These are phyloP conservation scores for Penicillium sp. DNA, from an alignment of 2,329 filamentous ascomycete genomes.

Conservation along the genomic window DNA sequence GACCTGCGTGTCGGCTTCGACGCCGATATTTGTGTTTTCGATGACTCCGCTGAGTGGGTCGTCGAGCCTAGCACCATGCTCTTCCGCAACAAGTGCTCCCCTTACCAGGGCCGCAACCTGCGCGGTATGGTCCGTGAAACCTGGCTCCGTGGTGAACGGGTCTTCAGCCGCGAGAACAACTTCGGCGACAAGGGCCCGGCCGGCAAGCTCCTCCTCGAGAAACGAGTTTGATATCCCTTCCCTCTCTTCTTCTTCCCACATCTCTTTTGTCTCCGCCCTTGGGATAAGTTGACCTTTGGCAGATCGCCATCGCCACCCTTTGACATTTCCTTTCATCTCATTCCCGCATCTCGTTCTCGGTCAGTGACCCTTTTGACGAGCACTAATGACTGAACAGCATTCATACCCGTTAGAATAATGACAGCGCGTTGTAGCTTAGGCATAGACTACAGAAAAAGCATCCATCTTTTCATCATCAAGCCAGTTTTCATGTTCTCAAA, in stretches of 20 bases:
- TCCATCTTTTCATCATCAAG: neutral
- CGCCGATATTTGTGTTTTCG: conserved; percentile 90
- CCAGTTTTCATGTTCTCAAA: neutral
- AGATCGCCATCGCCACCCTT: conserved; percentile 1
- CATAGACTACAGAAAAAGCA: conserved; percentile 20
- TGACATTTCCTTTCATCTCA: conserved; percentile 44
- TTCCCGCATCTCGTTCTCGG: conserved; percentile 22
- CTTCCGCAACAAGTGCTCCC: conserved; percentile 90
- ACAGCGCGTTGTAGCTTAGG: conserved; percentile 26
- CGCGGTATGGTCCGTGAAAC: conserved; percentile 81
- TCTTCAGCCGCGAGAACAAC: conserved; percentile 70
- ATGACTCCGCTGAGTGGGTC: conserved; percentile 78
- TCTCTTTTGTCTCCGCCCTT: conserved; percentile 13
- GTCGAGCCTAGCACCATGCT: conserved; percentile 80
- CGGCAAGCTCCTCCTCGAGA: conserved; percentile 47
- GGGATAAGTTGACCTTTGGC: conserved; percentile 16
- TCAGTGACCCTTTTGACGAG: conserved; percentile 21
- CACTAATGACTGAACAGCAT: conserved; percentile 32
- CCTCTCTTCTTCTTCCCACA: conserved; percentile 5
- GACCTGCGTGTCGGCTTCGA: conserved; percentile 80
- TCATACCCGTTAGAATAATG: conserved; percentile 32
- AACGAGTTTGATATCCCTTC: conserved; percentile 33
- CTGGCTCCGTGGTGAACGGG: conserved; percentile 75
- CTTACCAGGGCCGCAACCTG: conserved; percentile 82
- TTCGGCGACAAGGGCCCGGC: conserved; percentile 42